These are phyloP conservation scores for Clarkia xantiana DNA, from an alignment of 345 rosid species.

Conservation along the genomic window DNA sequence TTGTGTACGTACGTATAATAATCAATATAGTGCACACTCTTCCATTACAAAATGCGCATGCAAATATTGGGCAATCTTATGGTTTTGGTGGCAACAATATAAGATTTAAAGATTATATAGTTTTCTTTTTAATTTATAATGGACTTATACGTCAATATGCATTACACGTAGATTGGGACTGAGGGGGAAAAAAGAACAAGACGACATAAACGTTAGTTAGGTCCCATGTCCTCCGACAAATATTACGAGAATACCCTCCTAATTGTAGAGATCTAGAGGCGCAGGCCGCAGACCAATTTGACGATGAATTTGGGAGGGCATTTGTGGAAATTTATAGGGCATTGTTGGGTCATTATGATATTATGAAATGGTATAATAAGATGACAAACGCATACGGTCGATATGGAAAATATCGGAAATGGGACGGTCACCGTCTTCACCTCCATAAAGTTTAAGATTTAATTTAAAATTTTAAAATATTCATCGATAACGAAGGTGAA, in stretches of 20 bases:
- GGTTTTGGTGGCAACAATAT: slow-evolving; percentile 4
- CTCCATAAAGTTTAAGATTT: no score
- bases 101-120: no score
- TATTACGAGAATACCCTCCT: slow-evolving; percentile 2
- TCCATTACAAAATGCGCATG: no score
- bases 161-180: slow-evolving; percentile 22
- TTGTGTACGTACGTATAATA: no score
- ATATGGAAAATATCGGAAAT: no score
- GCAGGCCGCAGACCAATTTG: not conserved
- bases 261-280: not conserved
- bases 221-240: not conserved
- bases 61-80: slow-evolving; percentile 2
- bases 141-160: slow-evolving; percentile 16
- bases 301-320: slow-evolving; percentile 1
- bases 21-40: no score
- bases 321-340: not conserved
- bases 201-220: slow-evolving; percentile 3
- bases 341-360: not conserved
- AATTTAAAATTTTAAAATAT: no score
- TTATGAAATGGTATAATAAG: no score
- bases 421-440: no score
- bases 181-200: slow-evolving; percentile 6
- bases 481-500: no score
- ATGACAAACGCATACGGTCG: no score
- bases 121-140: not conserved